A percentile compares a stretch with the other conserved stretches of the same genome.
Evolutionary conservation across 2,329 filamentous ascomycete genomes (phyloP).

Genomic region (Fusarium sp.): DNA sequence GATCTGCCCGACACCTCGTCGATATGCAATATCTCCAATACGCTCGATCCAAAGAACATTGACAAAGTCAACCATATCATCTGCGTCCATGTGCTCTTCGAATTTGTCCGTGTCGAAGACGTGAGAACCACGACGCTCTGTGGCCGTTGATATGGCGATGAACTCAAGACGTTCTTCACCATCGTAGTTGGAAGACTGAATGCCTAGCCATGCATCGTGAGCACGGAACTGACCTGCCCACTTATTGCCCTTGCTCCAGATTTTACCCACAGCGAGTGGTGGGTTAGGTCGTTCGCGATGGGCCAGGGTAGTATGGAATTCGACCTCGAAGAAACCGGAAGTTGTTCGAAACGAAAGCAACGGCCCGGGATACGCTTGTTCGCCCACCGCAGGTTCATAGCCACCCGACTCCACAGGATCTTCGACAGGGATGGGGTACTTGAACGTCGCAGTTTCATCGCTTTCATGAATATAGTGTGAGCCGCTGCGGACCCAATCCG

Average conservation of each 20-base stretch:
- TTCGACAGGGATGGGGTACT: slow-evolving; percentile 56
- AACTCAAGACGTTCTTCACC: slow-evolving; percentile 59
- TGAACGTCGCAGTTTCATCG: slow-evolving; percentile 54
- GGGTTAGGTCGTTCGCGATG: slow-evolving; percentile 53
- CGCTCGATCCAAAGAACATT: slow-evolving; percentile 61
- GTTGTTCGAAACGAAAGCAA: slow-evolving; percentile 55
- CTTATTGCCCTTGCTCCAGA: slow-evolving; percentile 51
- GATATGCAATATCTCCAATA: slow-evolving; percentile 56
- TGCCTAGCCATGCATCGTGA: slow-evolving; percentile 59
- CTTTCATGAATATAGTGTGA: slow-evolving; percentile 55
- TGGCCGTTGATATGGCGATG: slow-evolving; percentile 55
- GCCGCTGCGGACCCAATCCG: slow-evolving; percentile 54
- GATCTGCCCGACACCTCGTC: slow-evolving; percentile 57
- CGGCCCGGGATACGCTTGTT: slow-evolving; percentile 52
- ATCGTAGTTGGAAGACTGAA: slow-evolving; percentile 60
- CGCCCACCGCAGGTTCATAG: slow-evolving; percentile 47
- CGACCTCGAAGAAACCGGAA: slow-evolving; percentile 55
- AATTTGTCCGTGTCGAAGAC: slow-evolving; percentile 55
- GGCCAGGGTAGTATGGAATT: slow-evolving; percentile 52
- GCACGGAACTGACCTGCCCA: slow-evolving; percentile 58
- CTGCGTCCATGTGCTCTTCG: slow-evolving; percentile 54
- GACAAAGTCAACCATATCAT: slow-evolving; percentile 58
- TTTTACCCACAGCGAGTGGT: slow-evolving; percentile 57
- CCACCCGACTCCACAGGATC: slow-evolving; percentile 47
- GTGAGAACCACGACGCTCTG: slow-evolving; percentile 56